Evolutionary conservation across 2,329 filamentous ascomycete genomes (phyloP).

Genomic region (Chaetomium strumarium): DNA sequence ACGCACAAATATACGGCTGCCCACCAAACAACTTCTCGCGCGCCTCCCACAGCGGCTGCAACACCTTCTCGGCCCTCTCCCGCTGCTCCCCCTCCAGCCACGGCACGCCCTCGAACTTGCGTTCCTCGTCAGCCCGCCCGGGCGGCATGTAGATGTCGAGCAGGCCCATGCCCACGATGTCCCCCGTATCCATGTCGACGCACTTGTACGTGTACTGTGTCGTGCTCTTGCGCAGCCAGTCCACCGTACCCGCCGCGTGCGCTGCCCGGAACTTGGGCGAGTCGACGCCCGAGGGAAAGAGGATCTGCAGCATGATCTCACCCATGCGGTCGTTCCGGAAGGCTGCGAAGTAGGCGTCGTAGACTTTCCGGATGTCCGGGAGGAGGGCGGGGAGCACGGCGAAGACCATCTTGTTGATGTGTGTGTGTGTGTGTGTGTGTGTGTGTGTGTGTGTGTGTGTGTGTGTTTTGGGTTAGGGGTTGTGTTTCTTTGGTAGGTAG

Average conservation of each 20-base stretch:
- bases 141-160: conserved; percentile 37
- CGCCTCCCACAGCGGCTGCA: conserved; percentile 38
- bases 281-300: conserved; percentile 34
- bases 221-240: conserved; percentile 34
- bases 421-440: not conserved
- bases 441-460: too few relatives aligned
- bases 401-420: conserved; percentile 32
- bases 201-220: conserved; percentile 44
- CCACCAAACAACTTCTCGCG: conserved; percentile 37
- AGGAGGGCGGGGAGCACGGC: conserved; percentile 41
- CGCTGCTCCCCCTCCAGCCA: conserved; percentile 41
- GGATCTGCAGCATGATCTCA: conserved; percentile 36
- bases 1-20: conserved; percentile 37
- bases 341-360: conserved; percentile 42
- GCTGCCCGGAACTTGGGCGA: conserved; percentile 37
- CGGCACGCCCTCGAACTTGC: conserved; percentile 38
- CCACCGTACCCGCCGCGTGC: conserved; percentile 37
- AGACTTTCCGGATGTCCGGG: conserved; percentile 40
- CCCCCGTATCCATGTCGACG: conserved; percentile 38
- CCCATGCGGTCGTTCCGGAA: conserved; percentile 38
- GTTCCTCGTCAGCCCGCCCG: conserved; percentile 34
- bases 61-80: conserved; percentile 38
- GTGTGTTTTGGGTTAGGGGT: too few relatives aligned
- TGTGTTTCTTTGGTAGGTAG: too few relatives aligned
- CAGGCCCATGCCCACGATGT: conserved; percentile 43